Evolutionary conservation across 2,329 filamentous ascomycete genomes (phyloP).

Genomic region (Botryotinia narcissicola): DNA sequence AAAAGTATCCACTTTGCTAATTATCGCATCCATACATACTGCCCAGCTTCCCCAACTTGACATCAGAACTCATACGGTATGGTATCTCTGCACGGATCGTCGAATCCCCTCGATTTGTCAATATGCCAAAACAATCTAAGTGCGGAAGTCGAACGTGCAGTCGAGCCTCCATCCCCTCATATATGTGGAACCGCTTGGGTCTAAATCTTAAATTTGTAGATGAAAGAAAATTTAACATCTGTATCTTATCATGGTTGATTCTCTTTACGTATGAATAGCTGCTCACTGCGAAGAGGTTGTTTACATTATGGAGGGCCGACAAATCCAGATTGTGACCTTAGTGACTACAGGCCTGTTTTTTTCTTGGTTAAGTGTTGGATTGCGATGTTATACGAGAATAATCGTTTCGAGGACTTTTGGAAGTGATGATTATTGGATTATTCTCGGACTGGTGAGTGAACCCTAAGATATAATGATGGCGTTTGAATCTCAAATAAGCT

Average conservation of each 20-base stretch:
- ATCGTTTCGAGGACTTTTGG: slow-evolving; percentile 3
- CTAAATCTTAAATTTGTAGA: not conserved
- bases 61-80: not conserved
- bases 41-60: not conserved
- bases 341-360: not conserved
- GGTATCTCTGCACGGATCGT: not conserved
- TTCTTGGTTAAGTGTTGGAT: not conserved
- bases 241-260: not conserved
- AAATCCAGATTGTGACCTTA: not conserved
- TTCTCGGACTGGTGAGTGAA: slow-evolving; percentile 6
- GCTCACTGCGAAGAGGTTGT: not conserved
- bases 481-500: not conserved
- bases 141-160: not conserved
- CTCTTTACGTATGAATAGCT: not conserved
- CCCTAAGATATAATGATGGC: not conserved
- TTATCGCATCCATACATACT: not conserved
- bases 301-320: not conserved
- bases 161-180: not conserved
- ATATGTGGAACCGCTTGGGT: not conserved
- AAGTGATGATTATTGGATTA: slow-evolving; percentile 10
- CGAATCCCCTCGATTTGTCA: not conserved
- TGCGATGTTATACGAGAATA: slow-evolving; percentile 11
- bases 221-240: not conserved
- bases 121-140: not conserved
- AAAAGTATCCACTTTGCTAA: not conserved